These are phyloP conservation scores for Taphrina pruni DNA, from an alignment of 1,139 yeast genomes.

Conservation along the genomic window DNA sequence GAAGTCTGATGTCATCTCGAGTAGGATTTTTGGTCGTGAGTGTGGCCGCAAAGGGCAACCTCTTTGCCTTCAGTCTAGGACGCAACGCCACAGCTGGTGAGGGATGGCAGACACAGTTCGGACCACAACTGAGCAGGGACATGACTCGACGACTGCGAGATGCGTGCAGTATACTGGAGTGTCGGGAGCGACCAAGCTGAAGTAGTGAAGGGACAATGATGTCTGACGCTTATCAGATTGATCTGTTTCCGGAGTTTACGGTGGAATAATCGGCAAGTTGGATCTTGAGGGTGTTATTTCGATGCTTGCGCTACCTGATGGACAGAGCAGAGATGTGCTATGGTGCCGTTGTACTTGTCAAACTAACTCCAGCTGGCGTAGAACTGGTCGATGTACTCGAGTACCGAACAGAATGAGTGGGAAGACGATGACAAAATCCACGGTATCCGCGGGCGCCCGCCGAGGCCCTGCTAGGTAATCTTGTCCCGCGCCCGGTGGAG, in stretches of 20 bases:
- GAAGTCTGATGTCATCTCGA: constrained; percentile 11
- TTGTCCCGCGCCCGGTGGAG: background rate
- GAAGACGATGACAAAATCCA: no score
- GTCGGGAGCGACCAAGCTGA: background rate
- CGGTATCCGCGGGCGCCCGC: no score
- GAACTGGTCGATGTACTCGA: no score
- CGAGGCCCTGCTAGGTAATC: no score
- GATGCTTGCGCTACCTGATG: background rate
- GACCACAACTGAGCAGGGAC: constrained; percentile 38
- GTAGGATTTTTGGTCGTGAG: constrained; percentile 33
- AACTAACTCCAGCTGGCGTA: no score
- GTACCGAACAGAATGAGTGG: no score
- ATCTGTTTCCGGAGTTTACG: no score
- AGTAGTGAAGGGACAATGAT: background rate
- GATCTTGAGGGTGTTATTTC: background rate
- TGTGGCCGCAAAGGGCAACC: constrained; percentile 28
- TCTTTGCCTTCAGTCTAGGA: constrained; percentile 31
- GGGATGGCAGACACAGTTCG: constrained; percentile 40
- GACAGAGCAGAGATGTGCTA: no score
- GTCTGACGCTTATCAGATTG: background rate
- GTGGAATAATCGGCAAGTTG: background rate
- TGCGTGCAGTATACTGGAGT: background rate
- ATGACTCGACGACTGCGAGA: constrained; percentile 4
- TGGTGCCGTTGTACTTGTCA: no score
- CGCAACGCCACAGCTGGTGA: constrained; percentile 36